Percentiles rank a stretch among this genome's conserved stretches.
Evolutionary conservation across 2,329 filamentous ascomycete species (phyloP).

Genomic region (Pseudogymnoascus sp.): DNA sequence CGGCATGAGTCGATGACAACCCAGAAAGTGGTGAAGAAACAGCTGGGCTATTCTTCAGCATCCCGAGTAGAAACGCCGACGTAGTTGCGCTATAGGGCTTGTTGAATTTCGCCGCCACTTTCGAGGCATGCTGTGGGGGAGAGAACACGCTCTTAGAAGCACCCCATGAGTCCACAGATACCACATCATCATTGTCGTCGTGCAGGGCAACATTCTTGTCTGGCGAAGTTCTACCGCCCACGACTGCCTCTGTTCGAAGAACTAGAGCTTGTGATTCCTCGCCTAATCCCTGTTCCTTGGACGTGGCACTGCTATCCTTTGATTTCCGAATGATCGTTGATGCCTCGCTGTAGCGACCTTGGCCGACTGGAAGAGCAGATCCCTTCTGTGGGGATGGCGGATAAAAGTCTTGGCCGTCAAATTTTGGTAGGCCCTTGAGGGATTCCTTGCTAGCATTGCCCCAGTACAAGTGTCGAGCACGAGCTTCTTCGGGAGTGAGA

Average conservation of each 20-base stretch:
- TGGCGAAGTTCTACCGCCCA: background rate
- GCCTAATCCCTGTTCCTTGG: conserved; percentile 10
- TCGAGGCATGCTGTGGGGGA: background rate
- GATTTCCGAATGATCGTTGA: conserved; percentile 10
- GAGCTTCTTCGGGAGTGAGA: conserved; percentile 50
- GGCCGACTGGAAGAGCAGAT: conserved; percentile 5
- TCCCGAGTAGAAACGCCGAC: conserved; percentile 20
- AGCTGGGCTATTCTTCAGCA: conserved; percentile 21
- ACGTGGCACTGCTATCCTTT: conserved; percentile 1
- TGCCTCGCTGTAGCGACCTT: conserved; percentile 1
- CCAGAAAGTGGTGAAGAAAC: conserved; percentile 20
- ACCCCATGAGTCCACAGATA: conserved; percentile 17
- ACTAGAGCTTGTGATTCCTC: conserved; percentile 8
- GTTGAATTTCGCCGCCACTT: background rate
- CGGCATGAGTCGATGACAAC: conserved; percentile 25
- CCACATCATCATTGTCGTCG: conserved; percentile 13
- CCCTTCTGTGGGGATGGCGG: conserved; percentile 44
- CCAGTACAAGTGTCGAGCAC: conserved; percentile 53
- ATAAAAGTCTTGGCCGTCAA: conserved; percentile 57
- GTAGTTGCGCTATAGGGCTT: conserved; percentile 1
- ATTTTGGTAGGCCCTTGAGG: conserved; percentile 49
- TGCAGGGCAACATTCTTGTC: background rate
- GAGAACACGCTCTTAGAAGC: conserved; percentile 1
- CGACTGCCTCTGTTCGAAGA: background rate
- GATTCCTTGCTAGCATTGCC: conserved; percentile 44